These are phyloP conservation scores for Cicer chorassanicum DNA, from an alignment of 306 rosid species.

Conservation along the genomic window DNA sequence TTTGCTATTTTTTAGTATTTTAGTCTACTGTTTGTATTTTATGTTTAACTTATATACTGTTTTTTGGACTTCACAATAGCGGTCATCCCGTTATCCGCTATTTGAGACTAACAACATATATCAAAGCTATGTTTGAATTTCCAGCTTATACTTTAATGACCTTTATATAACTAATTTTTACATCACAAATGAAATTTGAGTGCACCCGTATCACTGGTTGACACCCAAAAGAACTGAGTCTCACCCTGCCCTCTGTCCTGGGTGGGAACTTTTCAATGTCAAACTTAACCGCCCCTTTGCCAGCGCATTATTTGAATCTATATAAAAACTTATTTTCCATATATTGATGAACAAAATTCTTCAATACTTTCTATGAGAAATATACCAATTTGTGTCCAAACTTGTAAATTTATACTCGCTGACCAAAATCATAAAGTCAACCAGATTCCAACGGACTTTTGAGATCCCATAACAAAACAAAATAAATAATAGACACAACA, in stretches of 20 bases:
- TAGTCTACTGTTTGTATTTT: too few relatives aligned
- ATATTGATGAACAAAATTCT: slow-evolving; percentile 1
- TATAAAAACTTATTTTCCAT: background rate
- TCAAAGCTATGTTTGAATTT: background rate
- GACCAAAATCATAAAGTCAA: slow-evolving; percentile 34
- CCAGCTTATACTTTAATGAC: background rate
- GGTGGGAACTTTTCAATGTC: background rate
- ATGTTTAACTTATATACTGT: too few relatives aligned
- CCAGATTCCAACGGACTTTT: slow-evolving; percentile 30
- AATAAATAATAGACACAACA: background rate
- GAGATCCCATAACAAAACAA: slow-evolving; percentile 25
- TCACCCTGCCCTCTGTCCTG: background rate
- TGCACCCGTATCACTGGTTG: slow-evolving; percentile 8
- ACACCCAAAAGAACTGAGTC: slow-evolving; percentile 19
- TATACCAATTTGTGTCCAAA: background rate
- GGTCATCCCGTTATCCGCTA: too few relatives aligned
- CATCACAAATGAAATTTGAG: slow-evolving; percentile 14
- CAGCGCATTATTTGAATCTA: slow-evolving; percentile 8
- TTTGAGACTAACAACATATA: too few relatives aligned
- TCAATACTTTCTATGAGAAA: background rate
- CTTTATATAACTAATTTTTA: background rate
- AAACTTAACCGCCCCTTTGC: slow-evolving; percentile 1
- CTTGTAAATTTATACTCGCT: slow-evolving; percentile 44
- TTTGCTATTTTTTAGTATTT: too few relatives aligned
- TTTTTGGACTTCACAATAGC: too few relatives aligned